Evolutionary conservation across 371 early-diverging fungal species (phyloP).

Genomic region (Capniomyces stellatus): DNA sequence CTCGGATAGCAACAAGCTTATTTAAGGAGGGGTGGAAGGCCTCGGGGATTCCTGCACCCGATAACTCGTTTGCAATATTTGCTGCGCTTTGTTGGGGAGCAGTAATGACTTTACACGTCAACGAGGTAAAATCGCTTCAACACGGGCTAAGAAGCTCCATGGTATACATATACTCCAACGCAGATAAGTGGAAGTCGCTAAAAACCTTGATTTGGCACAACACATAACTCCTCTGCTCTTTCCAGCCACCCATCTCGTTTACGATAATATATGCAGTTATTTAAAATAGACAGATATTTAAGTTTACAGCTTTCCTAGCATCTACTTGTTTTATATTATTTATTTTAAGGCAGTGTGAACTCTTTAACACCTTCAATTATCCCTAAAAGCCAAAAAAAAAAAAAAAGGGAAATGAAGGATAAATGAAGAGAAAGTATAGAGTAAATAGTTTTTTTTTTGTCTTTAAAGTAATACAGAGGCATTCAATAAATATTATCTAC

Average conservation of each 20-base stretch:
- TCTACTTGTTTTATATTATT: no score
- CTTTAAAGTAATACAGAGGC: no score
- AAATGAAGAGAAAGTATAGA: no score
- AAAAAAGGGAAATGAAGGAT: no score
- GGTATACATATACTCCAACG: constrained; percentile 82
- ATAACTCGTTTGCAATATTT: constrained; percentile 71
- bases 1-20: constrained; percentile 69
- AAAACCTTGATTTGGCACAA: constrained; percentile 74
- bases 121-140: constrained; percentile 77
- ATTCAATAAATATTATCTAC: no score
- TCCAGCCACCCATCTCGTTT: no score
- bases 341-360: no score
- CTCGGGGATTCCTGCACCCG: constrained; percentile 46
- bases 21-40: constrained; percentile 65
- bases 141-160: constrained; percentile 80
- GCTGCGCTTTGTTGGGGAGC: constrained; percentile 90
- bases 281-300: no score
- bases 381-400: neutral
- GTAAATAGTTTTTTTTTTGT: no score
- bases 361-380: no score
- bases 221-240: constrained; percentile 45
- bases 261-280: no score
- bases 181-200: constrained; percentile 58
- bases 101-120: constrained; percentile 88
- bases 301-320: no score